These are phyloP conservation scores for Leccinum broughii DNA, from an alignment of 768 basidiomycete species.

Conservation along the genomic window DNA sequence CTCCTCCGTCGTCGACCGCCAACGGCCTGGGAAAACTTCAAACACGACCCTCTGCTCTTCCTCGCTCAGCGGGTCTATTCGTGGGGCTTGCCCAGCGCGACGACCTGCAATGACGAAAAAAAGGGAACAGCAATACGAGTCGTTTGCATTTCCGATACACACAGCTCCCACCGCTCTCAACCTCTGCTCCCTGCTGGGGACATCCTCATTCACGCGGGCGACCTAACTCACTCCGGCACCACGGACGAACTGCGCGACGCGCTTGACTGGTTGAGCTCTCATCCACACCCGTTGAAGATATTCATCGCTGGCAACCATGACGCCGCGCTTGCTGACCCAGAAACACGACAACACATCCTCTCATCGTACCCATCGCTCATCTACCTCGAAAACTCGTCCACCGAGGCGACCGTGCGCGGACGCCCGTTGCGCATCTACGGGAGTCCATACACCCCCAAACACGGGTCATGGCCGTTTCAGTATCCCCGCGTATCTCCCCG, in stretches of 20 bases:
- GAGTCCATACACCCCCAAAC: slow-evolving; percentile 11
- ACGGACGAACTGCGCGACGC: slow-evolving; percentile 6
- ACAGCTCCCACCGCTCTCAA: slow-evolving; percentile 6
- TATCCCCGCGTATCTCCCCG: slow-evolving; percentile 9
- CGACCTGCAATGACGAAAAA: not conserved
- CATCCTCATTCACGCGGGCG: slow-evolving; percentile 11
- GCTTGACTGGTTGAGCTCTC: slow-evolving; percentile 10
- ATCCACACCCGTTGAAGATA: slow-evolving; percentile 11
- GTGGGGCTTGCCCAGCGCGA: not conserved
- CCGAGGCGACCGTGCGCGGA: slow-evolving; percentile 8
- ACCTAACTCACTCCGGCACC: slow-evolving; percentile 8
- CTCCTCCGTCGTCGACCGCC: slow-evolving; percentile 9
- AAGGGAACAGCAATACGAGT: not conserved
- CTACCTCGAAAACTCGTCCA: slow-evolving; percentile 11
- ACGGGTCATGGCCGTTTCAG: slow-evolving; percentile 11
- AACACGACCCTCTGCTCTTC: slow-evolving; percentile 8
- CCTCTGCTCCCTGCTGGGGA: slow-evolving; percentile 6
- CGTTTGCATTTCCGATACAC: slow-evolving; percentile 13
- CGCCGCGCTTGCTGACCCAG: slow-evolving; percentile 2
- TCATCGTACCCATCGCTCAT: slow-evolving; percentile 4
- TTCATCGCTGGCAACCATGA: slow-evolving; percentile 15
- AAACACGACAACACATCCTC: slow-evolving; percentile 1
- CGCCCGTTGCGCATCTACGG: slow-evolving; percentile 8
- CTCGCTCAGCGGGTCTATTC: slow-evolving; percentile 6
- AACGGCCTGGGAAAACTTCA: slow-evolving; percentile 10